Percentiles rank a stretch among this genome's conserved stretches.
Conservation (phyloP, 2,329 filamentous ascomycete genomes). For the Grosmannia clavigera region DNA sequence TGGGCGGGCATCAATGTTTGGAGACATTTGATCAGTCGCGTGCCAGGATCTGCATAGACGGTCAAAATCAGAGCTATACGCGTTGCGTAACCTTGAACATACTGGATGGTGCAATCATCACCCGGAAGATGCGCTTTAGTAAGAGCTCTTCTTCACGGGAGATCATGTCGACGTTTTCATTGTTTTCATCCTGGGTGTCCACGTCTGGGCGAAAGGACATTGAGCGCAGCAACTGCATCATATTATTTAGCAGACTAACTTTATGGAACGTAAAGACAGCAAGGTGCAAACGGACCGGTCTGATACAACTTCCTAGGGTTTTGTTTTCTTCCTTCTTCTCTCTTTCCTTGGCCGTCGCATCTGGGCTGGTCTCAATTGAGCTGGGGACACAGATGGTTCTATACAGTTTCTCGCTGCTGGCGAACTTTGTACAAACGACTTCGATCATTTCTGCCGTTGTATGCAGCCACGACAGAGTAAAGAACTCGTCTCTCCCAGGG, state of each 20-base stretch:
- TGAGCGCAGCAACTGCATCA: too few species aligned
- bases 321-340: too few species aligned
- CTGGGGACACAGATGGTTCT: neutral
- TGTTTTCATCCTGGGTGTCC: neutral
- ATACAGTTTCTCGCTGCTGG: neutral
- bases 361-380: neutral
- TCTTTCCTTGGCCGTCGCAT: neutral
- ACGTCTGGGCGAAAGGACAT: too few species aligned
- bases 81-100: too few species aligned
- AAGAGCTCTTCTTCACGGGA: too few species aligned
- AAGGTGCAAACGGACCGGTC: too few species aligned
- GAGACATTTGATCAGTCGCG: neutral
- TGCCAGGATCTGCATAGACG: neutral
- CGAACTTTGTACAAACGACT: neutral
- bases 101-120: neutral
- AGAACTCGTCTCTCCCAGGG: neutral
- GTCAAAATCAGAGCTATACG: neutral
- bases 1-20: too few species aligned
- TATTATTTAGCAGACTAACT: too few species aligned
- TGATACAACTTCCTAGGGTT: too few species aligned
- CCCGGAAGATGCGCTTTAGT: neutral
- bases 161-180: too few species aligned
- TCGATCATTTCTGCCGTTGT: neutral
- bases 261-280: too few species aligned
- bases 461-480: neutral